These are phyloP conservation scores for Parathielavia hyrcaniae DNA, from an alignment of 495 filamentous ascomycete genomes.

Conservation along the genomic window DNA sequence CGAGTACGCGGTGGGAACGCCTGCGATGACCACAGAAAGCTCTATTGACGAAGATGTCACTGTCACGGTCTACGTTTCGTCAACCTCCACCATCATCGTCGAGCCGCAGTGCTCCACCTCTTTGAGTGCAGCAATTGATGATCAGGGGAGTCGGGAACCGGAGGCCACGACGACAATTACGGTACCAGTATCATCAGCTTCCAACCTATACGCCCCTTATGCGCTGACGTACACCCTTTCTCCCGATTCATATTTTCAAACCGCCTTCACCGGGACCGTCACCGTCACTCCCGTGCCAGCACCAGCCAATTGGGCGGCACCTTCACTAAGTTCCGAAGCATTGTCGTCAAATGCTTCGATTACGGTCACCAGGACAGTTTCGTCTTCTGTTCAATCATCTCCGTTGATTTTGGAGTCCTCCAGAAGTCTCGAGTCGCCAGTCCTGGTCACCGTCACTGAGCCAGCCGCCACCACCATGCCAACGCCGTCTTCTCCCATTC, in stretches of 20 bases:
- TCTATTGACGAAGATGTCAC: constrained; percentile 10
- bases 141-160: neutral
- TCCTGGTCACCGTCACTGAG: constrained; percentile 13
- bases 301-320: neutral
- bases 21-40: neutral
- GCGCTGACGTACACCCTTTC: constrained; percentile 23
- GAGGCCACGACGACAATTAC: neutral
- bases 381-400: too few species aligned
- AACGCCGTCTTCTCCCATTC: constrained; percentile 4
- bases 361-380: too few species aligned
- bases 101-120: neutral
- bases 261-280: constrained; percentile 15
- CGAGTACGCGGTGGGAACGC: constrained; percentile 10
- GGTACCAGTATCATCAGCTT: neutral
- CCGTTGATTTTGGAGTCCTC: too few species aligned
- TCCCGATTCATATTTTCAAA: constrained; percentile 5
- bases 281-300: constrained; percentile 9
- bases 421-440: neutral
- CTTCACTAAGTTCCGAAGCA: neutral
- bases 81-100: neutral
- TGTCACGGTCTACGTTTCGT: constrained; percentile 9
- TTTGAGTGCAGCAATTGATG: neutral
- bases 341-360: neutral
- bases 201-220: neutral
- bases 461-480: neutral